Base-by-base conservation (phyloP, 371 early-diverging fungal genomes). In the Saksenaea oblongispora region DNA sequence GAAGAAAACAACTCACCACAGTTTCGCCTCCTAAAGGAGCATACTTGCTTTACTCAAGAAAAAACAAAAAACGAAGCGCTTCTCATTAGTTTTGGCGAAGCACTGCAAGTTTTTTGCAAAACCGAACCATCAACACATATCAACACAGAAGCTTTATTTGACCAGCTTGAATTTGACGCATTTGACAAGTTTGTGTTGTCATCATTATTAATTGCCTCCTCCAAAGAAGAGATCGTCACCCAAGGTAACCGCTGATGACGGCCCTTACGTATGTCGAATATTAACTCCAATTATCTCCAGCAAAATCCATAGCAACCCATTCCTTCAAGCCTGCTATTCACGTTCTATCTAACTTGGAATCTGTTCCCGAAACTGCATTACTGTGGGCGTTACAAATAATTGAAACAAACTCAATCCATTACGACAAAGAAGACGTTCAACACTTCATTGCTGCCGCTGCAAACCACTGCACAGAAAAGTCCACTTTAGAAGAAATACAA, bases 11-110 rank as follows among this genome's bases (percentile, higher is more conserved):
- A 69, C 28, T 67, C 75, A 37, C 78, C 83, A 39, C 72, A 70
- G 28, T 69, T 80, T 65, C 73, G 71, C 31, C 73, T 87, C 10
- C 70, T 88, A 26, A 80, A 80, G 59, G 84, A 84, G 14, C 76
- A 78, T 61, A 73, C 80, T 28, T 70, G 66, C 51, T 64, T 69
- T 14, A 28, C 62, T 15, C 34, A 27, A 8, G 63, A 62, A 31
- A 63, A 73, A 28, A 66, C 69, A 10, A 73, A 73, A 54, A 74
- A 74, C 57, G 63, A 75, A 51, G 55, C 69, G 14, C 63, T 78
- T 3, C 73, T 82, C 34, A 44, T 71, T 17, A 77, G 74, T 57
- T 85, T 87, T 65, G 75, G 79, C 62, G 71, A 78, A 59, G 75
- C 82, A 17, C 51, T 78, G 5, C 54, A 59, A 22, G 78, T 76